Conservation (phyloP, 176 grass and related monocot species). For the Neostapfia colusana region DNA sequence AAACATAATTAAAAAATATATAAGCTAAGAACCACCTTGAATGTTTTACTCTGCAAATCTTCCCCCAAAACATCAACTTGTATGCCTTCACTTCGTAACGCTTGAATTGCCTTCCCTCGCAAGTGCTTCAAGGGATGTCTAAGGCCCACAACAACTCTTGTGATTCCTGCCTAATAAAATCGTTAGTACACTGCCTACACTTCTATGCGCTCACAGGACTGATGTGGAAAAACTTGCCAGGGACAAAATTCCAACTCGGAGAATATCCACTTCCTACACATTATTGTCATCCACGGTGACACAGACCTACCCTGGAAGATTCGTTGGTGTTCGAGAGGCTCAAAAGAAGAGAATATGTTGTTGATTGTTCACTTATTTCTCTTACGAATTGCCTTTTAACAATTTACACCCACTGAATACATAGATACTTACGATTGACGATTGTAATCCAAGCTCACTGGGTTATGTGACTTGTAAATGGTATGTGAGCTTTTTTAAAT, state of each 20-base stretch:
- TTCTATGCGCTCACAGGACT: background rate
- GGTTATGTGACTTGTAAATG: background rate
- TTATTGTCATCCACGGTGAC: background rate
- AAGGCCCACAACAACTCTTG: constrained; percentile 80
- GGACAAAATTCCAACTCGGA: background rate
- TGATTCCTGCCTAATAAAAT: constrained; percentile 85
- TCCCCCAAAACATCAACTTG: constrained; percentile 88
- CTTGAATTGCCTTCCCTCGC: constrained; percentile 80
- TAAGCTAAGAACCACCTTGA: constrained; percentile 52
- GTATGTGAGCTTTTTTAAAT: background rate
- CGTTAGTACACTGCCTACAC: constrained; percentile 13
- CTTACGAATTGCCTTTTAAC: background rate
- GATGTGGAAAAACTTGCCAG: background rate
- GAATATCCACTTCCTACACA: background rate
- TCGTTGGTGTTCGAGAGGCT: background rate
- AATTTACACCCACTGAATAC: background rate
- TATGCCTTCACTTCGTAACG: constrained; percentile 77
- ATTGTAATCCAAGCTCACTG: background rate
- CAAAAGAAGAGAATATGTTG: background rate
- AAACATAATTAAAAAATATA: background rate
- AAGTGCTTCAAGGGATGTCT: constrained; percentile 80
- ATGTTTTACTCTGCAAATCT: constrained; percentile 65
- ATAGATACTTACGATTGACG: background rate
- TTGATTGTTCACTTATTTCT: background rate
- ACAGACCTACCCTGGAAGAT: background rate